Evolutionary conservation across 495 filamentous ascomycete species (phyloP).

Genomic region (Penicillium samsonianum): DNA sequence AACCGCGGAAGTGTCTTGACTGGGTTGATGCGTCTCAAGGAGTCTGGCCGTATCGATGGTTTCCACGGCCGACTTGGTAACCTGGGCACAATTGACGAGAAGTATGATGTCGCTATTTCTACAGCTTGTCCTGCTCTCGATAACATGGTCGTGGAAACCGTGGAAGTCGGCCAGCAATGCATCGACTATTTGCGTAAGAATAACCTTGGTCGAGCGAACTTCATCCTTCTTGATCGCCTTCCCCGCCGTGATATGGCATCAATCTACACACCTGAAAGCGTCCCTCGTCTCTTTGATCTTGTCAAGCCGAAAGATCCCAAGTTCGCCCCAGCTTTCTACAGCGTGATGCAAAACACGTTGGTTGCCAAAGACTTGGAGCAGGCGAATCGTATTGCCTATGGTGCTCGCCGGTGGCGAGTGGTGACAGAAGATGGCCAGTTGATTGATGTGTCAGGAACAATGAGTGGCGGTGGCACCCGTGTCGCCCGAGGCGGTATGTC

Average conservation of each 20-base stretch:
- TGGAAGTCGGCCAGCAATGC: conserved; percentile 93
- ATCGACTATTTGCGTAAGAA: conserved; percentile 97
- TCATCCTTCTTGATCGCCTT: conserved; percentile 90
- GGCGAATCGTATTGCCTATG: conserved; percentile 95
- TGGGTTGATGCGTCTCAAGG: conserved; percentile 89
- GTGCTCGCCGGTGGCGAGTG: conserved; percentile 88
- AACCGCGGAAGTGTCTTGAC: conserved; percentile 90
- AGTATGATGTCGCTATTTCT: conserved; percentile 95
- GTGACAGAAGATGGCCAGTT: conserved; percentile 93
- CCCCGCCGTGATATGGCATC: conserved; percentile 69
- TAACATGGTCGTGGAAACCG: conserved; percentile 93
- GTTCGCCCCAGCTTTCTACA: conserved; percentile 92
- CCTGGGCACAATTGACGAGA: conserved; percentile 90
- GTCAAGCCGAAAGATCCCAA: conserved; percentile 84
- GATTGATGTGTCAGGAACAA: conserved; percentile 95
- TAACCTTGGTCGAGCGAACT: conserved; percentile 94
- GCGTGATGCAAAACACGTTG: conserved; percentile 86
- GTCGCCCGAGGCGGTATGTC: conserved; percentile 93
- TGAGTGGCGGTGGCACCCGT: conserved; percentile 92
- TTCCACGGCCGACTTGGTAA: conserved; percentile 96
- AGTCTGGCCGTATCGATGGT: conserved; percentile 92
- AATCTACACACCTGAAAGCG: conserved; percentile 87
- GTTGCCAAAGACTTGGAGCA: conserved; percentile 91
- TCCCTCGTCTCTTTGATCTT: conserved; percentile 89
- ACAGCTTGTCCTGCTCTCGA: conserved; percentile 90